These are phyloP conservation scores for Gryganskiella cystojenkinii DNA, from an alignment of 192 early-diverging fungal genomes.

Conservation along the genomic window DNA sequence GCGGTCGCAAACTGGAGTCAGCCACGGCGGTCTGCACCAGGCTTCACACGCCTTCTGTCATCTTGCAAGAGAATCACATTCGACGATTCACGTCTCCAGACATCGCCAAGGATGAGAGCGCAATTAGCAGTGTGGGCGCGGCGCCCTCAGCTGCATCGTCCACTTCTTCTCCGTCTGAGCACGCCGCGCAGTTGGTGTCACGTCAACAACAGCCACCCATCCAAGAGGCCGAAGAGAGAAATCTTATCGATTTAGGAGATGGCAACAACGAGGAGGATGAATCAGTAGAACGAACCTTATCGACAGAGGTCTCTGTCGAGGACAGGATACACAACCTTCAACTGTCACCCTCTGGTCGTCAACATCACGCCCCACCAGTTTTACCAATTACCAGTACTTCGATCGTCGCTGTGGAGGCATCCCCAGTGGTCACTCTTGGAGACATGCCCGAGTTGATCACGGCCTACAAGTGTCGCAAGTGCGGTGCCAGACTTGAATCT, in stretches of 20 bases:
- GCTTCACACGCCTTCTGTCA: too few relatives aligned
- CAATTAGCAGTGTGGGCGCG: too few relatives aligned
- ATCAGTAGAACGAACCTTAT: background rate
- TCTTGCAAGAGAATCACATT: too few relatives aligned
- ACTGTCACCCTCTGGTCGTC: background rate
- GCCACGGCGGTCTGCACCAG: too few relatives aligned
- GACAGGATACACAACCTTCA: background rate
- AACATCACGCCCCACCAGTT: background rate
- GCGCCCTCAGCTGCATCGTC: background rate
- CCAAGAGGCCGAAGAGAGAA: background rate
- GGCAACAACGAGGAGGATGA: background rate
- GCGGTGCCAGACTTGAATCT: conserved; percentile 19
- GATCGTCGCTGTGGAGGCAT: background rate
- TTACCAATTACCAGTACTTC: background rate
- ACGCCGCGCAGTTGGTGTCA: too few relatives aligned
- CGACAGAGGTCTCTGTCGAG: too few relatives aligned
- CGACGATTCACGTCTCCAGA: too few relatives aligned
- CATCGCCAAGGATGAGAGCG: too few relatives aligned
- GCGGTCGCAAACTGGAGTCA: too few relatives aligned
- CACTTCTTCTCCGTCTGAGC: background rate
- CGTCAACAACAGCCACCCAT: background rate
- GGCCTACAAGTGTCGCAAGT: conserved; percentile 17
- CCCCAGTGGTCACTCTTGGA: background rate
- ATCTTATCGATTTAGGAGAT: conserved; percentile 11
- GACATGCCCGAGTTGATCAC: conserved; percentile 14